Base-by-base conservation (phyloP, 345 rosid genomes). In the Populus deltoides region DNA sequence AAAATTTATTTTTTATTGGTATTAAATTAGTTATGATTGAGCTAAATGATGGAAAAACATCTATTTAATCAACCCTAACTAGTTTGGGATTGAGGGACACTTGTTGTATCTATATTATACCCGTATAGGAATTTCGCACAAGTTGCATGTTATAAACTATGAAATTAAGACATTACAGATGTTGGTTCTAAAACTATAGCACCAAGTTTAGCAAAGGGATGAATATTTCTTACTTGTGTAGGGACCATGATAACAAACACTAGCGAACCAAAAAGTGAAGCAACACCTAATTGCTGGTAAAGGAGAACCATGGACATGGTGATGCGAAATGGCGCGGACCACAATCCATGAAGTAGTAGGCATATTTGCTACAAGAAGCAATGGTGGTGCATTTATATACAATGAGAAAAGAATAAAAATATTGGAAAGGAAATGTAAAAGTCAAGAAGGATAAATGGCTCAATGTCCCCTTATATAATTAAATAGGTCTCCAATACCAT, bases 271-370 rank as follows among this genome's bases (percentile, higher is more conserved):
- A 78, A 72, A 78, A 82, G 81, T 63, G 85, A 78, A 57, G 85
- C 76, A 78, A 71, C 82, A 74, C 85, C 85, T 17, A 82, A 22
- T 71, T 82, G 85, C 25, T 82, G 85, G 70, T 78, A 82, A 65
- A 82, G 82, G 24, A 82, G 85, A 71, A 78, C 77, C 85, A 82
- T 82, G 38, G 82, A 53, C 16, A 82, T 36, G 8, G 77, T 82
- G 82, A 82, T 82, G 41, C 85, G 76, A 71, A 82, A 82, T 66
- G 85, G 85, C 11, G 82, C 77, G 13, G 85, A 82, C 85, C 85
- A 82, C 57, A 82, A 71, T 27, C 69, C 78, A 71, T 82, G 85
- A 67, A 82, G 79, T 43, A 24, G 85, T 71, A 66, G 82, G 70
- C 81, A 82, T 71, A 82, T 66, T 82, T 75, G 79, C 85, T 82